A percentile compares a stretch with the other conserved stretches of the same genome.
These are phyloP conservation scores for Angophora floribunda DNA, from an alignment of 345 rosid genomes.

Conservation along the genomic window DNA sequence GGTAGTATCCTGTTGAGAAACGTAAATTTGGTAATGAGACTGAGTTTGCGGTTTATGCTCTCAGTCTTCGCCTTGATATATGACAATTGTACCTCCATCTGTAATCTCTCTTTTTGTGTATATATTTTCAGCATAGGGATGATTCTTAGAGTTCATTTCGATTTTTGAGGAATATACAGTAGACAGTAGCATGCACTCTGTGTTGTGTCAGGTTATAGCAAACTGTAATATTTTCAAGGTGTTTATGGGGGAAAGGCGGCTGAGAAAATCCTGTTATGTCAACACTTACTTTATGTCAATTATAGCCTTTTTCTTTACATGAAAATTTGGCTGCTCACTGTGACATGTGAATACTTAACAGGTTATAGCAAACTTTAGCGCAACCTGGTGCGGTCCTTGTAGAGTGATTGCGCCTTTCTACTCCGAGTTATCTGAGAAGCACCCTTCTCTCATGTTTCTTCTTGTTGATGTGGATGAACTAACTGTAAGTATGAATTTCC, in stretches of 20 bases:
- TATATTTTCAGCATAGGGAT: background rate
- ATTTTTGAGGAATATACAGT: background rate
- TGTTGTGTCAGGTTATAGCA: background rate
- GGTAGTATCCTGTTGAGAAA: background rate
- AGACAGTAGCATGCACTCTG: background rate
- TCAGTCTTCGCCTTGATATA: background rate
- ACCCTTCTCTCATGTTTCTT: slow-evolving; percentile 61
- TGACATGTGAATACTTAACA: background rate
- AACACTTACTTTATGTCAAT: background rate
- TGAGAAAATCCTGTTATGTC: background rate
- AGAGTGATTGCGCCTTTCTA: slow-evolving; percentile 57
- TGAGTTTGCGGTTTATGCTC: background rate
- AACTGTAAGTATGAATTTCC: slow-evolving; percentile 29
- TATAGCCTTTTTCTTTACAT: background rate
- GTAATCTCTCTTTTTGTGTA: background rate
- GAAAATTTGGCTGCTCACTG: background rate
- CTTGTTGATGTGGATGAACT: slow-evolving; percentile 78
- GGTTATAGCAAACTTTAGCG: slow-evolving; percentile 83
- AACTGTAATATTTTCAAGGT: background rate
- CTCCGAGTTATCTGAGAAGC: slow-evolving; percentile 62
- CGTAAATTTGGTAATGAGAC: background rate
- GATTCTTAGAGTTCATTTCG: background rate
- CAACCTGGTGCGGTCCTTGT: slow-evolving; percentile 90
- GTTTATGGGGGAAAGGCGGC: background rate
- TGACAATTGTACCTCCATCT: background rate